Evolutionary conservation across 192 early-diverging fungal genomes (phyloP).

Genomic region (Spinellus fusiger): DNA sequence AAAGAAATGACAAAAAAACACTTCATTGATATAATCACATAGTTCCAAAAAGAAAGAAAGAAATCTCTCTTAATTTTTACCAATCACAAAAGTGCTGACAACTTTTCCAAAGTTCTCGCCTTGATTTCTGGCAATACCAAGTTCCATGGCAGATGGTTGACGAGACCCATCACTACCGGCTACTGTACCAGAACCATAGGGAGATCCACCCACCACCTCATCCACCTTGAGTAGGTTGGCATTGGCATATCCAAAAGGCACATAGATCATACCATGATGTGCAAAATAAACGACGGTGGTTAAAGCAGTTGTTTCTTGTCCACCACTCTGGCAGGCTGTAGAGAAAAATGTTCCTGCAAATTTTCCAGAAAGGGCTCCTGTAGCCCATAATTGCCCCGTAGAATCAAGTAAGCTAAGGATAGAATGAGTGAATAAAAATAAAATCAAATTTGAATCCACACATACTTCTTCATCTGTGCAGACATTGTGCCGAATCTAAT

Average conservation of each 20-base stretch:
- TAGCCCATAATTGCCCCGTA: constrained; percentile 34
- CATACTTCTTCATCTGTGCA: constrained; percentile 65
- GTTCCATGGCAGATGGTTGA: constrained; percentile 52
- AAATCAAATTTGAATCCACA: background rate
- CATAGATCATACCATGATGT: constrained; percentile 76
- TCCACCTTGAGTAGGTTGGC: constrained; percentile 11
- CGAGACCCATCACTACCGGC: constrained; percentile 64
- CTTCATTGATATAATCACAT: too few species aligned
- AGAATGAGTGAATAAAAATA: background rate
- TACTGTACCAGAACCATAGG: constrained; percentile 34
- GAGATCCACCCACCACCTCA: constrained; percentile 21
- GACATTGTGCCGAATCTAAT: constrained; percentile 25
- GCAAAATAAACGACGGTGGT: constrained; percentile 58
- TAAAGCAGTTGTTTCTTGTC: constrained; percentile 70
- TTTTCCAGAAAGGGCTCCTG: constrained; percentile 60
- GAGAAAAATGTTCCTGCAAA: constrained; percentile 69
- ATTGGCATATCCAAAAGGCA: constrained; percentile 56
- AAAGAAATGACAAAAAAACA: too few species aligned
- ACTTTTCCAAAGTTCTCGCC: constrained; percentile 55
- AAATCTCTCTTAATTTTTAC: too few species aligned
- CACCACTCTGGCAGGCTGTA: constrained; percentile 68
- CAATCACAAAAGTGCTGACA: constrained; percentile 26
- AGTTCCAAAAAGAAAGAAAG: too few species aligned
- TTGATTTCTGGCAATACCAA: constrained; percentile 53
- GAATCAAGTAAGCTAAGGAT: constrained; percentile 21